Conservation (phyloP, 2,329 filamentous ascomycete genomes). For the Exophiala bonariae region DNA sequence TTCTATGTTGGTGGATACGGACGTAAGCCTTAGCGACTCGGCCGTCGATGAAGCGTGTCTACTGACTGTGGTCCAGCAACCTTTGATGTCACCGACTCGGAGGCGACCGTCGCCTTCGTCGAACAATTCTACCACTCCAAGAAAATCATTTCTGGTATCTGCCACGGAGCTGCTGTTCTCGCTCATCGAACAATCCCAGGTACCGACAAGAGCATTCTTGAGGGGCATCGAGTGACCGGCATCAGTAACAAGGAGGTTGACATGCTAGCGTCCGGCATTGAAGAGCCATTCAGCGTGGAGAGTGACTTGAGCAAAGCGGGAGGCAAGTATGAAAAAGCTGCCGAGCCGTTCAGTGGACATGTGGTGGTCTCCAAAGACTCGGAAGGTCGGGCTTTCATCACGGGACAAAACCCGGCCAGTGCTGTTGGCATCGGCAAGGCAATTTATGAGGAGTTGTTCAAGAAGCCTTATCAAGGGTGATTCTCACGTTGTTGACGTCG, state of each 20-base stretch:
- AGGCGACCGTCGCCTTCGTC: slow-evolving; percentile 46
- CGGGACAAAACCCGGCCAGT: slow-evolving; percentile 50
- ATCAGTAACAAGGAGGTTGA: slow-evolving; percentile 51
- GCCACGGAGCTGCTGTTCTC: slow-evolving; percentile 49
- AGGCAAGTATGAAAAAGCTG: slow-evolving; percentile 47
- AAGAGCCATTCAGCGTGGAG: slow-evolving; percentile 47
- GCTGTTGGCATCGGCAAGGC: slow-evolving; percentile 45
- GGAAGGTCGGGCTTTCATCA: slow-evolving; percentile 41
- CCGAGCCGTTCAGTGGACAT: slow-evolving; percentile 45
- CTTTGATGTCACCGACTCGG: slow-evolving; percentile 49
- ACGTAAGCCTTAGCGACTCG: background rate
- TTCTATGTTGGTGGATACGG: slow-evolving; percentile 61
- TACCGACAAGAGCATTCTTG: slow-evolving; percentile 31
- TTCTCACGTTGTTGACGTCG: no score
- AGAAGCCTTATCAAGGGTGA: no score
- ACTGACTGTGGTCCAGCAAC: slow-evolving; percentile 35
- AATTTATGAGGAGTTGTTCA: slow-evolving; percentile 25
- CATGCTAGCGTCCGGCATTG: background rate
- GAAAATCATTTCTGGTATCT: slow-evolving; percentile 53
- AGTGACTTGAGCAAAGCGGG: slow-evolving; percentile 42
- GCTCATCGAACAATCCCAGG: slow-evolving; percentile 43
- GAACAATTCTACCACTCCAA: slow-evolving; percentile 46
- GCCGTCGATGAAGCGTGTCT: background rate
- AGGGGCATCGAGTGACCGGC: slow-evolving; percentile 38
- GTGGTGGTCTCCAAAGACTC: slow-evolving; percentile 37